Conservation (phyloP, 805 yeast species). For the Wickerhamiella shivajii region DNA sequence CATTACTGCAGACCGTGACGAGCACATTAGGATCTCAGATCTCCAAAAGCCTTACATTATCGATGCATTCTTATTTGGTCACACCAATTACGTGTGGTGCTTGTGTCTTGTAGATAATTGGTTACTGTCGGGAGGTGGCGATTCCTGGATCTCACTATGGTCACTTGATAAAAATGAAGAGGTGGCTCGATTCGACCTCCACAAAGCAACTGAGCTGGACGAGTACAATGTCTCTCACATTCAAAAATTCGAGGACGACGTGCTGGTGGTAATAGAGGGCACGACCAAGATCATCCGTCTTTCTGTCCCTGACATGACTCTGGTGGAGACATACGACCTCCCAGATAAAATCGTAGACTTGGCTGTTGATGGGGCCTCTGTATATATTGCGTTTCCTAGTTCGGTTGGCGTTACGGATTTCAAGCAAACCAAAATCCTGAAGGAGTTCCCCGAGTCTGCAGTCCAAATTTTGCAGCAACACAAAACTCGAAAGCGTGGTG, state of each 20-base stretch:
- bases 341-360: conserved; percentile 9
- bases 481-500: conserved; percentile 10
- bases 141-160: conserved; percentile 60
- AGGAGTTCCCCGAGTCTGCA: conserved; percentile 4
- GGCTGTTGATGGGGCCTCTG: conserved; percentile 7
- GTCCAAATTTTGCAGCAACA: conserved; percentile 8
- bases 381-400: conserved; percentile 6
- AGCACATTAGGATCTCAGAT: conserved; percentile 74
- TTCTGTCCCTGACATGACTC: conserved; percentile 6
- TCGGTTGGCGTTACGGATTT: conserved; percentile 1
- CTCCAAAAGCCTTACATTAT: conserved; percentile 69
- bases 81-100: conserved; percentile 63
- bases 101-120: conserved; percentile 41
- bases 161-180: conserved; percentile 49
- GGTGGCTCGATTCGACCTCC: conserved; percentile 36
- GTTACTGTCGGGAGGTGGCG: conserved; percentile 86
- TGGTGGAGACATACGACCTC: conserved; percentile 5
- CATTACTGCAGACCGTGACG: conserved; percentile 86
- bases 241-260: conserved; percentile 3
- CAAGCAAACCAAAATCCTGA: neutral
- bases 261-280: conserved; percentile 12
- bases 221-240: conserved; percentile 12
- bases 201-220: conserved; percentile 23
- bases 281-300: conserved; percentile 8
- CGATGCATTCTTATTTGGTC: conserved; percentile 77